Evolutionary conservation across 1,139 yeast genomes (phyloP).

Genomic region (Kluyveromyces marxianus): DNA sequence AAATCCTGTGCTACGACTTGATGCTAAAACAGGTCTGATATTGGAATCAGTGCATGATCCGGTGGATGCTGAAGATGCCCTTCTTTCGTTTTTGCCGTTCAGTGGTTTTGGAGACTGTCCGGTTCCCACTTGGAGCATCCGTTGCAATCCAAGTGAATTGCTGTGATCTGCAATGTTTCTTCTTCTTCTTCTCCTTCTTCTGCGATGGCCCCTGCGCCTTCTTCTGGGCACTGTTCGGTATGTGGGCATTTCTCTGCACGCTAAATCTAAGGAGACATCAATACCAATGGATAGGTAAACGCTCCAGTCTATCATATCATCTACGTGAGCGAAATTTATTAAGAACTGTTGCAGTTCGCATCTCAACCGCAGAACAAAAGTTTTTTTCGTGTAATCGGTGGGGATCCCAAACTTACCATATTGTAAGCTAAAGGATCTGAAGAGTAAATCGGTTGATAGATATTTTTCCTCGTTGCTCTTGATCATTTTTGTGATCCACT

Average conservation of each 20-base stretch:
- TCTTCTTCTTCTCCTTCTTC: conserved; percentile 18
- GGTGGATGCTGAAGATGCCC: neutral
- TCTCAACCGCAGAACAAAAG: conserved; percentile 48
- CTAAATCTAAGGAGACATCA: conserved; percentile 57
- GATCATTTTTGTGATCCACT: conserved; percentile 20
- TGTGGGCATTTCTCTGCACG: conserved; percentile 51
- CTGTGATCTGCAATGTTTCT: neutral
- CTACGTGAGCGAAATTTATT: conserved; percentile 46
- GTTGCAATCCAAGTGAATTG: neutral
- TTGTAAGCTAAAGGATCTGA: conserved; percentile 59
- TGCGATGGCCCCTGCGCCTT: conserved; percentile 36
- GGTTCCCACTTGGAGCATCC: neutral
- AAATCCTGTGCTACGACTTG: neutral
- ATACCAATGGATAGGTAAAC: conserved; percentile 51
- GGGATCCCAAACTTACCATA: conserved; percentile 66
- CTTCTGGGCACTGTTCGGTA: conserved; percentile 72
- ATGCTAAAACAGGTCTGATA: neutral
- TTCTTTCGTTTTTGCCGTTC: neutral
- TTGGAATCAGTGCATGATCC: neutral
- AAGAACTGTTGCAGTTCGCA: conserved; percentile 64
- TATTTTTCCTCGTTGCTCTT: conserved; percentile 25
- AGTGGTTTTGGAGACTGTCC: conserved; percentile 1
- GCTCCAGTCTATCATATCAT: conserved; percentile 62
- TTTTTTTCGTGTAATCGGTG: conserved; percentile 43
- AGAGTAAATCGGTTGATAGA: conserved; percentile 31